A percentile compares a stretch with the other conserved stretches of the same genome.
These are phyloP conservation scores for Penicillium dipodomyicola DNA, from an alignment of 495 filamentous ascomycete genomes.

Conservation along the genomic window DNA sequence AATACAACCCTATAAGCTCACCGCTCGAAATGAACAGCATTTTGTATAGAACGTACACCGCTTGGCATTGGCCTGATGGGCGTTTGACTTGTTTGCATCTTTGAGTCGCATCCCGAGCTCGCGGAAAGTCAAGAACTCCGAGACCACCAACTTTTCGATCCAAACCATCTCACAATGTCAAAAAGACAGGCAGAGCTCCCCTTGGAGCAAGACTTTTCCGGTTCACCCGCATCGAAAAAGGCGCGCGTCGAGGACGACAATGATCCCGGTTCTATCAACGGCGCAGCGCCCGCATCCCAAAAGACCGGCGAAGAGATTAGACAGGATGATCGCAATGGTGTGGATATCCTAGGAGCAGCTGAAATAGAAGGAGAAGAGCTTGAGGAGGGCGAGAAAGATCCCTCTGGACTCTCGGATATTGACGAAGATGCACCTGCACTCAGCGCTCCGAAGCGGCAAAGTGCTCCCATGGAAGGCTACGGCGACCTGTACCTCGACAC, in stretches of 20 bases:
- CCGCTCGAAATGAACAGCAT: not conserved
- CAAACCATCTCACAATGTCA: slow-evolving; percentile 51
- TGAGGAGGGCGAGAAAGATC: slow-evolving; percentile 37
- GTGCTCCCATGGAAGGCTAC: slow-evolving; percentile 81
- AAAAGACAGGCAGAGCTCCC: slow-evolving; percentile 77
- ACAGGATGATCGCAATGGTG: slow-evolving; percentile 39
- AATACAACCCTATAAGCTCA: not conserved
- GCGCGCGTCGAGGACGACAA: slow-evolving; percentile 60
- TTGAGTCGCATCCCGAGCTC: slow-evolving; percentile 14
- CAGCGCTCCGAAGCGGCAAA: slow-evolving; percentile 57
- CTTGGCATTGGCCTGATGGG: not conserved
- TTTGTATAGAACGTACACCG: not conserved
- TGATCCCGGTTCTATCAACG: slow-evolving; percentile 38
- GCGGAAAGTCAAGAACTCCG: slow-evolving; percentile 14
- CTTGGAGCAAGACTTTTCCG: slow-evolving; percentile 61
- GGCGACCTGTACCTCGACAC: slow-evolving; percentile 97
- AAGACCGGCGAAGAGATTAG: slow-evolving; percentile 32
- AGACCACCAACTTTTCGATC: slow-evolving; percentile 8
- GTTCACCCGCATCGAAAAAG: slow-evolving; percentile 76
- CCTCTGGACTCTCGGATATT: slow-evolving; percentile 30
- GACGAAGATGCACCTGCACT: slow-evolving; percentile 44
- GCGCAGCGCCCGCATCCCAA: slow-evolving; percentile 36
- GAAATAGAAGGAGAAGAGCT: slow-evolving; percentile 43
- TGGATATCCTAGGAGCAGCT: slow-evolving; percentile 37
- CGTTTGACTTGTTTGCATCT: slow-evolving; percentile 49